Evolutionary conservation across 2,329 filamentous ascomycete species (phyloP).

Genomic region (Plectosphaerella sp.): DNA sequence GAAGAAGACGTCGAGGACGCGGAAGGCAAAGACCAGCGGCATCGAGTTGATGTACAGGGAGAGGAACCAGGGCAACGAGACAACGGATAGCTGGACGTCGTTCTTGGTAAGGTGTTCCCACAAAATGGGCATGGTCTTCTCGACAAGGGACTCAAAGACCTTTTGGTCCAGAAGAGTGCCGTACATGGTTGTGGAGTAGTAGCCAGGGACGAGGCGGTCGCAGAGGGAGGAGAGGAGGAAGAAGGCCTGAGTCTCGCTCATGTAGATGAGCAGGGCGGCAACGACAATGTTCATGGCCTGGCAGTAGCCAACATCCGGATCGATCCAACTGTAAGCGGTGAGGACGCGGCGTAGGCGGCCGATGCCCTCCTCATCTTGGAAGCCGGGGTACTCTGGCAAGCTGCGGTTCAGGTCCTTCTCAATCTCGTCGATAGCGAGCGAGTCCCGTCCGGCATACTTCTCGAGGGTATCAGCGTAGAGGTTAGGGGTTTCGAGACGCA

Average conservation of each 20-base stretch:
- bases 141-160: conserved; percentile 96
- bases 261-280: conserved; percentile 95
- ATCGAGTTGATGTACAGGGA: conserved; percentile 99
- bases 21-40: conserved; percentile 95
- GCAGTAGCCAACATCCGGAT: conserved; percentile 94
- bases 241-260: conserved; percentile 94
- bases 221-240: conserved; percentile 89
- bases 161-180: conserved; percentile 94
- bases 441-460: conserved; percentile 81
- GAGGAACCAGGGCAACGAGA: conserved; percentile 95
- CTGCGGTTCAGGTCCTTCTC: conserved; percentile 97
- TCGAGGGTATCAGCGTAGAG: conserved; percentile 79
- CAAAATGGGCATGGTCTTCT: conserved; percentile 96
- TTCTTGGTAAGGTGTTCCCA: conserved; percentile 98
- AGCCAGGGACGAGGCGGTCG: conserved; percentile 88
- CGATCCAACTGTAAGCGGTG: conserved; percentile 96
- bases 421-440: conserved; percentile 96
- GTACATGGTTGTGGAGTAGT: conserved; percentile 99
- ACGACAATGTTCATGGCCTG: conserved; percentile 99
- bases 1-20: conserved; percentile 96
- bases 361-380: conserved; percentile 94
- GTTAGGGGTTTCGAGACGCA: conserved; percentile 80
- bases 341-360: conserved; percentile 82
- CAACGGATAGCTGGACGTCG: conserved; percentile 94
- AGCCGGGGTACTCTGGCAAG: conserved; percentile 93